These are phyloP conservation scores for Closterium sp. DNA, from an alignment of 139 green algal genomes.

Conservation along the genomic window DNA sequence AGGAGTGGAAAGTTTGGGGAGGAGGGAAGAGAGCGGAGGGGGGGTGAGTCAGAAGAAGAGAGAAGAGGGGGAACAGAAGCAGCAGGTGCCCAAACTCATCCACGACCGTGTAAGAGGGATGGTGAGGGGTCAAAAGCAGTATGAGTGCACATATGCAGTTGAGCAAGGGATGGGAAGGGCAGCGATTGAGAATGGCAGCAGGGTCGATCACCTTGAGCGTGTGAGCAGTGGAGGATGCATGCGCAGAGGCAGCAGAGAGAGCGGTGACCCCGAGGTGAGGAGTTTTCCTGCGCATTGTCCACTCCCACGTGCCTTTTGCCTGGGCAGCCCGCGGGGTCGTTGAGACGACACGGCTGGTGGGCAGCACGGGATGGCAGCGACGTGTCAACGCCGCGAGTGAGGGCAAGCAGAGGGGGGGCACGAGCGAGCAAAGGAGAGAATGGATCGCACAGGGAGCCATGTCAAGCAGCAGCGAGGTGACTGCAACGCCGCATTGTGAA, in stretches of 20 bases:
- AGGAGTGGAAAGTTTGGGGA: neutral
- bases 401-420: neutral
- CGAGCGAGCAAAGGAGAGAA: too few relatives aligned
- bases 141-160: too few relatives aligned
- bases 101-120: too few relatives aligned
- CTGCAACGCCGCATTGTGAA: too few relatives aligned
- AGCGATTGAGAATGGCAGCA: neutral
- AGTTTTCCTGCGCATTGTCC: neutral
- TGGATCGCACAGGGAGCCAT: too few relatives aligned
- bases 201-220: neutral
- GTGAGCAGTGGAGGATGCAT: neutral
- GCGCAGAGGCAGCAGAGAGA: neutral
- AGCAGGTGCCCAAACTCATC: too few relatives aligned
- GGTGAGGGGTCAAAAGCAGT: too few relatives aligned
- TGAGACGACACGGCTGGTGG: neutral
- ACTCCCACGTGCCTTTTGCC: neutral
- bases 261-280: neutral
- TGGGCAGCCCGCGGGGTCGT: neutral
- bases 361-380: too few relatives aligned
- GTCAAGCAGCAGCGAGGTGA: too few relatives aligned
- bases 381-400: neutral
- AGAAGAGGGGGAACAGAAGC: too few relatives aligned
- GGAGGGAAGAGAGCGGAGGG: neutral
- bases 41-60: neutral
- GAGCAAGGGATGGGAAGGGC: too few relatives aligned